Base-by-base conservation (phyloP, 331 rosid species). In the Stylosanthes scabra region DNA sequence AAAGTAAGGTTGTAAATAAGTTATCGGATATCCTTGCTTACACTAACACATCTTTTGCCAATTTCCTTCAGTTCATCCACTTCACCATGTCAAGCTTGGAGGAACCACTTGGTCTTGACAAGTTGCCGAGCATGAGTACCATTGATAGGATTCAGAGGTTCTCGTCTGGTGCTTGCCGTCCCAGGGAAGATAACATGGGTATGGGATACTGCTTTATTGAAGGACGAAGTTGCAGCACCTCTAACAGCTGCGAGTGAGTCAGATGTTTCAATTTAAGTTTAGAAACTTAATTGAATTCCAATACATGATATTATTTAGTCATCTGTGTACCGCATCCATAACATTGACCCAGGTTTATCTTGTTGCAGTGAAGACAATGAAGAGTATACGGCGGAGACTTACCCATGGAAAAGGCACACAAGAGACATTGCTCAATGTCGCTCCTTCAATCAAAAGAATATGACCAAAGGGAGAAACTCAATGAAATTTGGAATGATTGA, bases 41-140 rank as follows among this genome's bases (percentile, higher is more conserved):
- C 58, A 25, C 28, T 29, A 31, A 41, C 71, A 41, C 29, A 60
- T 70, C 49, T 59, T 66, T 69, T 80, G 52, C 71, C 34, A 71
- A 85, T 45, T 75, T 72, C 49, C 72, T 42, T 63, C 29, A 39
- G 59, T 60, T 49, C 71, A 51, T 79, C 82, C 25, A 39, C 80
- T 66, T 77, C 71, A 83, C 64, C 78, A 92, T 92, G 97, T 92
- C 97, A 13, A 92, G 97, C 73, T 80, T 92, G 93, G 96, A 89
- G 88, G 91, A 92, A 83, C 97, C 96, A 29, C 92, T 92, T 56
- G 96, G 91, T 81, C 80, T 89, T 83, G 93, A 92, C 84, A 91
- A 91, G 70, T 73, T 91, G 87, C 97, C 97, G 51, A 89, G 97
- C 83, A 89, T 89, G 96, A 85, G 72, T 71, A 89, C 97, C 57